Percentiles rank a stretch among this genome's conserved stretches.
Conservation (phyloP, 345 rosid species). For the Lenwebbia sp. region DNA sequence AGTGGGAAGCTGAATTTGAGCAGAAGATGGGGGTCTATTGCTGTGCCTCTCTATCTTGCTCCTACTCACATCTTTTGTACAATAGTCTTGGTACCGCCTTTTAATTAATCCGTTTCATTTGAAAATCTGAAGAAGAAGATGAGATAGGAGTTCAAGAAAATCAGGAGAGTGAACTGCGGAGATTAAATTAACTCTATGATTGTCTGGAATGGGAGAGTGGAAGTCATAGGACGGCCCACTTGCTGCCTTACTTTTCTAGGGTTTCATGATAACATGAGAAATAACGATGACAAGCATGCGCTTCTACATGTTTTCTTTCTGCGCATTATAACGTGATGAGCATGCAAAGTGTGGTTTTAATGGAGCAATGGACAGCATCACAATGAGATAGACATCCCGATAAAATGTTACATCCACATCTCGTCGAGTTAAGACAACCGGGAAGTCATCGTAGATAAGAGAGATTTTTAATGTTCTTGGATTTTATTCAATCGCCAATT, state of each 20-base stretch:
- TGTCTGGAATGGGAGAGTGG: not conserved
- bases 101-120: not conserved
- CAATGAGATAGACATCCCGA: not conserved
- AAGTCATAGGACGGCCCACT: not conserved
- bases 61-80: not conserved
- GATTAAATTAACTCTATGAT: not conserved
- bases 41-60: not conserved
- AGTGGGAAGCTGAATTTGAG: conserved; percentile 2
- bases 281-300: not conserved
- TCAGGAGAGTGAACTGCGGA: not conserved
- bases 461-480: not conserved
- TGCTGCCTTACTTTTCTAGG: not conserved
- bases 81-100: not conserved
- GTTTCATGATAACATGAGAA: not conserved
- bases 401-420: not conserved
- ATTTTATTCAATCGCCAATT: not conserved
- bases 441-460: not conserved
- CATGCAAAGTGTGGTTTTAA: not conserved
- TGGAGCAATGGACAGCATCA: not conserved
- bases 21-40: not conserved
- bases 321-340: not conserved
- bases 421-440: not conserved
- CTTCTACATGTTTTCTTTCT: not conserved
- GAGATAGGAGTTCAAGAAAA: not conserved
- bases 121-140: not conserved